A percentile compares a stretch with the other conserved stretches of the same genome.
Evolutionary conservation across 139 green algal species (phyloP).

Genomic region (Coccomyxa sp.): DNA sequence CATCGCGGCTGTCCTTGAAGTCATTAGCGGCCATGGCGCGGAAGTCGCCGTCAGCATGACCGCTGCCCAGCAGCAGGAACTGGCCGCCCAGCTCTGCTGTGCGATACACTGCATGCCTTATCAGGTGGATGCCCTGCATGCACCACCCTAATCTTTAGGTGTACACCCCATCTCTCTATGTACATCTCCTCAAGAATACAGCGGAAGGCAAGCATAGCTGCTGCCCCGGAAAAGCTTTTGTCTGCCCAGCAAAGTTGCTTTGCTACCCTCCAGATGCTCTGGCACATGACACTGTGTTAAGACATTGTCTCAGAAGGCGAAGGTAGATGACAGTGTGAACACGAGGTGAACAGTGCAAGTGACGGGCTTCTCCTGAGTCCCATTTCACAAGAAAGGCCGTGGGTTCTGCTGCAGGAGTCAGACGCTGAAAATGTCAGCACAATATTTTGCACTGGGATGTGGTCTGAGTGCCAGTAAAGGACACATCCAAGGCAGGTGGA

Average conservation of each 20-base stretch:
- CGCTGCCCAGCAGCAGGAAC: constrained; percentile 89
- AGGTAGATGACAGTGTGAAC: no score
- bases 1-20: constrained; percentile 21
- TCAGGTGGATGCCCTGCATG: constrained; percentile 82
- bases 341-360: no score
- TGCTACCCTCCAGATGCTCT: no score
- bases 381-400: no score
- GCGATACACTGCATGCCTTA: constrained; percentile 65
- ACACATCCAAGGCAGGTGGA: background rate
- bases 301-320: background rate
- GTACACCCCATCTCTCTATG: background rate
- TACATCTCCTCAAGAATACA: background rate
- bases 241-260: no score
- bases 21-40: constrained; percentile 6
- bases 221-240: no score
- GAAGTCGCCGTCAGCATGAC: constrained; percentile 80
- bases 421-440: no score
- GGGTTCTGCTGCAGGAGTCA: no score
- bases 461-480: no score
- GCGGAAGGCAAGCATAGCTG: background rate
- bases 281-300: no score
- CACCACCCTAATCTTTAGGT: background rate
- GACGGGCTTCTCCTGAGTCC: no score
- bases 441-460: no score
- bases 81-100: constrained; percentile 74